Conservation (phyloP, 495 filamentous ascomycete genomes). For the Mytilinidion resinicola region DNA sequence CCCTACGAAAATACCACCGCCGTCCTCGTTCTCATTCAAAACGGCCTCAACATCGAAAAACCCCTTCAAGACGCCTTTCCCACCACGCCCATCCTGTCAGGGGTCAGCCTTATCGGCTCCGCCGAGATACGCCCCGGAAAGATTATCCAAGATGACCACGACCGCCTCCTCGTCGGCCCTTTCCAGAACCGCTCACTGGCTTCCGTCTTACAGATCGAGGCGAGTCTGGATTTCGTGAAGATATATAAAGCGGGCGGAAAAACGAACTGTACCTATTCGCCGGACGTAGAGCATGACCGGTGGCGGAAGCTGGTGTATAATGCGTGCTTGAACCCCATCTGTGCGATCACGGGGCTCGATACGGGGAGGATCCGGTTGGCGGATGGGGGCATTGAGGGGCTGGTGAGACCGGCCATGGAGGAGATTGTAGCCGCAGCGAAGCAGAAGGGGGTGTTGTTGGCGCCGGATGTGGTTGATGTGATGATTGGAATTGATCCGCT, state of each 20-base stretch:
- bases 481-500: slow-evolving; percentile 38
- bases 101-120: slow-evolving; percentile 47
- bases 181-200: slow-evolving; percentile 25
- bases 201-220: background rate
- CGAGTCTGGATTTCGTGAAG: slow-evolving; percentile 28
- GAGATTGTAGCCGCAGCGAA: slow-evolving; percentile 38
- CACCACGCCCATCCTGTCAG: slow-evolving; percentile 45
- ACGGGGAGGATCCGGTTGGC: slow-evolving; percentile 34
- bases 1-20: slow-evolving; percentile 40
- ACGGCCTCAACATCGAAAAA: slow-evolving; percentile 58
- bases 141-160: slow-evolving; percentile 31
- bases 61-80: slow-evolving; percentile 49
- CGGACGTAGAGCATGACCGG: slow-evolving; percentile 25
- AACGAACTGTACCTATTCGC: slow-evolving; percentile 19
- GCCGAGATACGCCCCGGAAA: slow-evolving; percentile 42
- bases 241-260: slow-evolving; percentile 32
- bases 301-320: slow-evolving; percentile 38
- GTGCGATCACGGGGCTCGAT: slow-evolving; percentile 45
- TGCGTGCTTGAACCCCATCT: slow-evolving; percentile 32
- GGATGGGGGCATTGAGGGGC: slow-evolving; percentile 17
- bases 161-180: slow-evolving; percentile 30
- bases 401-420: slow-evolving; percentile 38
- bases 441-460: slow-evolving; percentile 33
- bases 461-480: slow-evolving; percentile 32
- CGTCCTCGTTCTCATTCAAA: slow-evolving; percentile 53